Conservation (phyloP, 176 grass and related monocot genomes). For the Oropetium thomaeum region DNA sequence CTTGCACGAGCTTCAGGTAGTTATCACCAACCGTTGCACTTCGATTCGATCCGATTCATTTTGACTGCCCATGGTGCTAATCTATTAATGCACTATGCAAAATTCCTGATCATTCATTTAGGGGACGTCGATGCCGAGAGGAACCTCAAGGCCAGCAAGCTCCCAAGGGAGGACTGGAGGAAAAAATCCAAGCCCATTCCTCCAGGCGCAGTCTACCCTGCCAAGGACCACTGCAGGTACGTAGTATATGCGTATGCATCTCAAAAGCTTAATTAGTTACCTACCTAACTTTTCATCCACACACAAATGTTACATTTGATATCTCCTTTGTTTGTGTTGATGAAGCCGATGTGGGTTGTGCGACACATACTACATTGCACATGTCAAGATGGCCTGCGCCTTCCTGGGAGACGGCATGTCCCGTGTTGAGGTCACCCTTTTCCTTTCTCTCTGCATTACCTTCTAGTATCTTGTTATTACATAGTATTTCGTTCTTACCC, state of each 20-base stretch:
- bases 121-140: background rate
- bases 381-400: conserved; percentile 81
- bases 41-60: background rate
- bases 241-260: background rate
- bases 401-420: conserved; percentile 97
- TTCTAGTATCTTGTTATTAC: background rate
- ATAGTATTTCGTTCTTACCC: background rate
- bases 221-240: conserved; percentile 95
- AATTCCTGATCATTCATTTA: background rate
- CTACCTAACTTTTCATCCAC: background rate
- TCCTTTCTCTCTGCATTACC: background rate
- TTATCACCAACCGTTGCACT: background rate
- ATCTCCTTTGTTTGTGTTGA: background rate
- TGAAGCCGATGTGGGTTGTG: conserved; percentile 76
- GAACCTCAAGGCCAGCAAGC: conserved; percentile 27
- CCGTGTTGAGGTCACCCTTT: conserved; percentile 58
- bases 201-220: conserved; percentile 83
- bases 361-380: conserved; percentile 93
- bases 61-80: background rate
- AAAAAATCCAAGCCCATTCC: conserved; percentile 71
- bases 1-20: too few relatives aligned
- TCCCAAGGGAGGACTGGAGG: conserved; percentile 74
- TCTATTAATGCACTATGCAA: background rate
- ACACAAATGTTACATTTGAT: background rate
- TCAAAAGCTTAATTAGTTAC: background rate